phyloP scores from a whole-genome alignment of 2,329 filamentous ascomycete genomes.

The Ascomycota sp. region DNA sequence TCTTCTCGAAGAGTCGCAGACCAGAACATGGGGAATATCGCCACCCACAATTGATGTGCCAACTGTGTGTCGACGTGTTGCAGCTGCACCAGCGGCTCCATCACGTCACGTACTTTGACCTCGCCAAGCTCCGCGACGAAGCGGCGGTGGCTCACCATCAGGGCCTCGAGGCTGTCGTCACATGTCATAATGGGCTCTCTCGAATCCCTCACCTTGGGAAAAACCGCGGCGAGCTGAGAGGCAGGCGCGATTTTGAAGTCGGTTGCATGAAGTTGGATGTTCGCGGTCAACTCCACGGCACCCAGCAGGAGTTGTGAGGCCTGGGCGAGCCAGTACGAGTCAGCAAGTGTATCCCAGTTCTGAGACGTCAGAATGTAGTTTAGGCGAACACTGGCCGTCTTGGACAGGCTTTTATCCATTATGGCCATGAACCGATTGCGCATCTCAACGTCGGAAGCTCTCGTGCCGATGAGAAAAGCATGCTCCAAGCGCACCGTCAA shows the following conservation, averaged over 20 bases:
- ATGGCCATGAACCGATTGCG: conserved; percentile 91
- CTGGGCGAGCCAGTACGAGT: conserved; percentile 94
- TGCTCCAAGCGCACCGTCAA: conserved; percentile 94
- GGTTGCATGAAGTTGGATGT: conserved; percentile 57
- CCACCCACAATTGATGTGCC: conserved; percentile 76
- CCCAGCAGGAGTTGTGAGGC: conserved; percentile 85
- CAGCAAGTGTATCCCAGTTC: conserved; percentile 88
- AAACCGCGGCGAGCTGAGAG: conserved; percentile 53
- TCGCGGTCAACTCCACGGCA: conserved; percentile 67
- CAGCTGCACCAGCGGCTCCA: conserved; percentile 78
- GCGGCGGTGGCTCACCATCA: conserved; percentile 60
- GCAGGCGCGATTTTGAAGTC: conserved; percentile 66
- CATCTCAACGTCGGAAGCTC: conserved; percentile 90
- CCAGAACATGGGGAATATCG: conserved; percentile 87
- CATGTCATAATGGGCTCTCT: conserved; percentile 46
- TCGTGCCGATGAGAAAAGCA: conserved; percentile 86
- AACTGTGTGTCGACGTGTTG: conserved; percentile 74
- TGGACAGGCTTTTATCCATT: conserved; percentile 87
- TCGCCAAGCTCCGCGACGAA: conserved; percentile 72
- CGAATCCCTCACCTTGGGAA: conserved; percentile 55
- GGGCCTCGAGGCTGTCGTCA: conserved; percentile 62
- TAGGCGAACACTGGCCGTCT: conserved; percentile 71
- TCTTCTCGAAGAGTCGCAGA: conserved; percentile 74
- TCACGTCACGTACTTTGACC: conserved; percentile 68
- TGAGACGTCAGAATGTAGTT: conserved; percentile 79